Conservation (phyloP, 345 rosid species). For the Sonneratia alba region DNA sequence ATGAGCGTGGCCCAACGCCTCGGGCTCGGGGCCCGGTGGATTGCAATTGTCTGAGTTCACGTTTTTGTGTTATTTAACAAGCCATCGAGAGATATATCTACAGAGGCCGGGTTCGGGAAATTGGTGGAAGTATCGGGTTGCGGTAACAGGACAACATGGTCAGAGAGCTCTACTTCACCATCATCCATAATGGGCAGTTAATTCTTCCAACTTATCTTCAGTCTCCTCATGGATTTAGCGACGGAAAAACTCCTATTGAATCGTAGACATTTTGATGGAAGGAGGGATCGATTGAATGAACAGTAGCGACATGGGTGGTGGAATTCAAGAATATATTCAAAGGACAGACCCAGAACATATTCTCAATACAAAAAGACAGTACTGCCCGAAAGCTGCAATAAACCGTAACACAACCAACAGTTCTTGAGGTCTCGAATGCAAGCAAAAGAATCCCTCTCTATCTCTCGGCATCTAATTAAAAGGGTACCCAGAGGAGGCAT, state of each 20-base stretch:
- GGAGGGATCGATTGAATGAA: not conserved
- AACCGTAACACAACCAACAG: slow-evolving; percentile 7
- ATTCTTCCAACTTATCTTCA: not conserved
- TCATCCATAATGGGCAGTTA: slow-evolving; percentile 19
- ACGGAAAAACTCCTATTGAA: not conserved
- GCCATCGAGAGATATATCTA: slow-evolving; percentile 28
- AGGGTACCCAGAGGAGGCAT: slow-evolving; percentile 26
- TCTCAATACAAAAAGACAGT: not conserved
- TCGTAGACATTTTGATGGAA: not conserved
- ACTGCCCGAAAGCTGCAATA: not conserved
- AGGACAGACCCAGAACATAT: slow-evolving; percentile 9
- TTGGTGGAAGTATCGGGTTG: slow-evolving; percentile 18
- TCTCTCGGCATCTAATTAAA: not conserved
- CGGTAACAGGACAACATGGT: slow-evolving; percentile 1
- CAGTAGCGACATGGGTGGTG: not conserved
- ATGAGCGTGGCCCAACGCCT: slow-evolving; percentile 36
- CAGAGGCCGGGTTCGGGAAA: slow-evolving; percentile 19
- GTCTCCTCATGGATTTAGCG: not conserved
- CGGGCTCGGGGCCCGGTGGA: slow-evolving; percentile 52
- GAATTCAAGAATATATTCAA: slow-evolving; percentile 23
- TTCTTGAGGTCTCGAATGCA: not conserved
- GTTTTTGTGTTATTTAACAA: slow-evolving; percentile 29
- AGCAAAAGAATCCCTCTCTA: too few relatives aligned
- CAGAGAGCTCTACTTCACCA: slow-evolving; percentile 17
- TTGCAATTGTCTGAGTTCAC: slow-evolving; percentile 73